phyloP scores from a whole-genome alignment of 1,284 basidiomycete species.

The Lignosus rhinocerotis region DNA sequence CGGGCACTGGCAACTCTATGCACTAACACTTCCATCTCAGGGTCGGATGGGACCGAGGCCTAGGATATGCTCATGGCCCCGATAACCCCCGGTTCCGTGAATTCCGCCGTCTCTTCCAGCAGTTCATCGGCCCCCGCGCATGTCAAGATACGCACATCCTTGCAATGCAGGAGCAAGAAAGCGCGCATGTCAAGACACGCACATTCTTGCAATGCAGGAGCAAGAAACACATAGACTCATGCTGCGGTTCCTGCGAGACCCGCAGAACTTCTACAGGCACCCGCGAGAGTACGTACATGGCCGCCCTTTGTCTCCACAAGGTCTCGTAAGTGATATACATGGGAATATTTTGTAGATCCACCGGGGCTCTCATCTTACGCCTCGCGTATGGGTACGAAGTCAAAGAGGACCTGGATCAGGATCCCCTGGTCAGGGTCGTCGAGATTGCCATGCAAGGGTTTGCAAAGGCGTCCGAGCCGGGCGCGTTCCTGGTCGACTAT shows the following conservation, averaged over 20 bases:
- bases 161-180: constrained; percentile 34
- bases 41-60: constrained; percentile 43
- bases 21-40: constrained; percentile 27
- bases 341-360: constrained; percentile 28
- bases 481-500: constrained; percentile 40
- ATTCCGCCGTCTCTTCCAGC: constrained; percentile 41
- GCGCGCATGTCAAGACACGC: constrained; percentile 30
- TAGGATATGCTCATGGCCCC: constrained; percentile 40
- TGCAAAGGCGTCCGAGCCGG: constrained; percentile 39
- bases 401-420: constrained; percentile 23
- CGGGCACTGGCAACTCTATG: neutral
- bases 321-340: neutral
- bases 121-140: constrained; percentile 40
- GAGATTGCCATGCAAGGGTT: constrained; percentile 45
- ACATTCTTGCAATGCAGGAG: constrained; percentile 33
- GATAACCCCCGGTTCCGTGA: constrained; percentile 41
- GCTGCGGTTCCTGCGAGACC: constrained; percentile 32
- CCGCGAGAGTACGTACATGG: constrained; percentile 13
- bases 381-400: constrained; percentile 43
- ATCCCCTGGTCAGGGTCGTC: constrained; percentile 41
- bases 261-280: constrained; percentile 29
- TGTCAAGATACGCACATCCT: constrained; percentile 29
- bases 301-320: neutral
- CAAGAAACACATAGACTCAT: constrained; percentile 35
- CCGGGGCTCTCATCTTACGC: constrained; percentile 39